Conservation (phyloP, 306 rosid species). For the Adenanthera pavonina region DNA sequence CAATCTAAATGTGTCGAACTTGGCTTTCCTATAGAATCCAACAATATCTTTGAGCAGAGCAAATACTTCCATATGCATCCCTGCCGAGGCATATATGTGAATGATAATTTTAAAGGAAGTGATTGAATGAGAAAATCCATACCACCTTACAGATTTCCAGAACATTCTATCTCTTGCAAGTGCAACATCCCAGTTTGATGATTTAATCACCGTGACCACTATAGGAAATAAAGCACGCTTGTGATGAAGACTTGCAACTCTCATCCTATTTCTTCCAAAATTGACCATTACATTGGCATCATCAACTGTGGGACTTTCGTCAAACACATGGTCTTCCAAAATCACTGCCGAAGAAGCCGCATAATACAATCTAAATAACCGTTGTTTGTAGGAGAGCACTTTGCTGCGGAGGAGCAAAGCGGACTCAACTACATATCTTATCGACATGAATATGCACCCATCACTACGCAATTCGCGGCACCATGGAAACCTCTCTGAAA, state of each 20-base stretch:
- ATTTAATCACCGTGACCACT: constrained; percentile 55
- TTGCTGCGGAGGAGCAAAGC: constrained; percentile 36
- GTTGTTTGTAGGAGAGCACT: constrained; percentile 21
- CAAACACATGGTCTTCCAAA: constrained; percentile 51
- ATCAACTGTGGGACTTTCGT: constrained; percentile 49
- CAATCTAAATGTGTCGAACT: constrained; percentile 45
- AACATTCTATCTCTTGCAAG: constrained; percentile 54
- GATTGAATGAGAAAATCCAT: constrained; percentile 57
- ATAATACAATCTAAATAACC: constrained; percentile 38
- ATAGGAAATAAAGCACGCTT: constrained; percentile 39
- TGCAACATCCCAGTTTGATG: constrained; percentile 59
- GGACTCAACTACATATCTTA: constrained; percentile 33
- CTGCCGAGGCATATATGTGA: constrained; percentile 59
- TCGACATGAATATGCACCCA: constrained; percentile 53
- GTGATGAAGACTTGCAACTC: background rate
- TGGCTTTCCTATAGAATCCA: constrained; percentile 39
- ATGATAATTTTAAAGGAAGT: constrained; percentile 53
- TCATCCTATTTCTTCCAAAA: constrained; percentile 11
- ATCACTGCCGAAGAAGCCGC: constrained; percentile 52
- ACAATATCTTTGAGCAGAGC: constrained; percentile 65
- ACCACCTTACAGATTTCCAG: constrained; percentile 46
- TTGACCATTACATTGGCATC: constrained; percentile 6
- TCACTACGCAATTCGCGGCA: constrained; percentile 37
- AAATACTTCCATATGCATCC: constrained; percentile 57
- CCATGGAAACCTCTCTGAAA: constrained; percentile 22